Evolutionary conservation across 2,329 filamentous ascomycete genomes (phyloP).

Genomic region (Aspergillus sp.): DNA sequence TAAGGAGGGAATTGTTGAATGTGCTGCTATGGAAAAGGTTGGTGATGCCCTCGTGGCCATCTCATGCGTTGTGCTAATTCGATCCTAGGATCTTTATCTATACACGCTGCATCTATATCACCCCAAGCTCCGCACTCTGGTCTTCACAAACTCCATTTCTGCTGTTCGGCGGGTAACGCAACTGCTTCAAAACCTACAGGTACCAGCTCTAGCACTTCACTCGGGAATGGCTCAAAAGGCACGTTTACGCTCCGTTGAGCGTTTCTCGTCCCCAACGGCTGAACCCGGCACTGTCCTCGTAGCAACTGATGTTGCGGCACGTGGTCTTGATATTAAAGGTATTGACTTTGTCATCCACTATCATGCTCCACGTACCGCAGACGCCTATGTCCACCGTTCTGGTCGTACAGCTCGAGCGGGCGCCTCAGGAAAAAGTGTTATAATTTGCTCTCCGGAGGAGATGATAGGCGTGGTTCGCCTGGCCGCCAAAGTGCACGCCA

Average conservation of each 20-base stretch:
- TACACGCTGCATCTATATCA: slow-evolving; percentile 85
- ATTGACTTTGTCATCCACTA: slow-evolving; percentile 94
- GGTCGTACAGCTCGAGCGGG: slow-evolving; percentile 88
- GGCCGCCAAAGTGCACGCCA: slow-evolving; percentile 81
- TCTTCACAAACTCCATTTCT: slow-evolving; percentile 96
- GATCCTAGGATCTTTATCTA: slow-evolving; percentile 75
- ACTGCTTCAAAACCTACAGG: slow-evolving; percentile 76
- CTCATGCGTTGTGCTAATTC: slow-evolving; percentile 1
- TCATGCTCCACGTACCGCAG: slow-evolving; percentile 86
- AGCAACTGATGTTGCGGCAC: slow-evolving; percentile 89
- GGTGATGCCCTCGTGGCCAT: slow-evolving; percentile 12
- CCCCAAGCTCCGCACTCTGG: slow-evolving; percentile 74
- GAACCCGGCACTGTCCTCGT: slow-evolving; percentile 70
- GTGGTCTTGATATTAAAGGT: slow-evolving; percentile 87
- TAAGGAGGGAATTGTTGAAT: slow-evolving; percentile 89
- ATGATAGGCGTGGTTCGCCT: slow-evolving; percentile 80
- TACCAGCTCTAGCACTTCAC: slow-evolving; percentile 77
- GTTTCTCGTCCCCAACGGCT: slow-evolving; percentile 66
- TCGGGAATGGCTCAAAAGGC: slow-evolving; percentile 97
- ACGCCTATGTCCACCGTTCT: slow-evolving; percentile 93
- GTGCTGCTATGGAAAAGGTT: slow-evolving; percentile 88
- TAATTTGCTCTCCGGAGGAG: slow-evolving; percentile 90
- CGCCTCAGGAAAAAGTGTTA: slow-evolving; percentile 73
- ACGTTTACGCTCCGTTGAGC: slow-evolving; percentile 86
- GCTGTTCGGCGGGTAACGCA: slow-evolving; percentile 84